Conservation (phyloP, 108 stramenopile genomes). For the Schizochytrium sp. region DNA sequence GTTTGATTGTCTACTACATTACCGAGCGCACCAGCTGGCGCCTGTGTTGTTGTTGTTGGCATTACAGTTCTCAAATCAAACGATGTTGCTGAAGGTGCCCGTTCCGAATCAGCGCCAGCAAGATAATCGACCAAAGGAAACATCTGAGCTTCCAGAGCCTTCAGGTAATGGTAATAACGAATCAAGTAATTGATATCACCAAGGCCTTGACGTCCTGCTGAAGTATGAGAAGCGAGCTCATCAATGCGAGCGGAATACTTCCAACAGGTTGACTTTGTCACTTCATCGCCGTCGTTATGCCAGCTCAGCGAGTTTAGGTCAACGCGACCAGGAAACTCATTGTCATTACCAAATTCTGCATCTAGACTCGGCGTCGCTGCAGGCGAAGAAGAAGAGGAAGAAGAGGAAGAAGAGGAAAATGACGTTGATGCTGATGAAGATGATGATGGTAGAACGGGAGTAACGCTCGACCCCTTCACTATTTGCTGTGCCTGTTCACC, state of each 20-base stretch:
- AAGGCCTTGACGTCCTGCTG: constrained; percentile 13
- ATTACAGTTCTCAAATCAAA: no score
- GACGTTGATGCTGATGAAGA: no score
- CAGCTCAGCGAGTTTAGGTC: constrained; percentile 12
- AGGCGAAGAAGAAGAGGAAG: no score
- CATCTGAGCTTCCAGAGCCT: constrained; percentile 44
- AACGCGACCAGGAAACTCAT: background rate
- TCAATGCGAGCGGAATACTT: constrained; percentile 1
- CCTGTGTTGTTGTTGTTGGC: no score
- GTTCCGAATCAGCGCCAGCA: background rate
- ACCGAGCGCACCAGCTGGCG: no score
- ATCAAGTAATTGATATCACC: constrained; percentile 8
- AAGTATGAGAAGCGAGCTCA: background rate
- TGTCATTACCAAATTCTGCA: background rate
- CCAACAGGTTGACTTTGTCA: constrained; percentile 27
- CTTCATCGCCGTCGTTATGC: background rate
- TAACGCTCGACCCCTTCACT: background rate
- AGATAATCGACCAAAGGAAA: constrained; percentile 7
- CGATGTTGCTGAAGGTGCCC: no score
- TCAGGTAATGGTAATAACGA: constrained; percentile 58
- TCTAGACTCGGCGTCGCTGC: background rate
- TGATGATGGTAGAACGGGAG: background rate
- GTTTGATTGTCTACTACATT: no score
- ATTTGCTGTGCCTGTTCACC: background rate
- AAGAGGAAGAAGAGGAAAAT: no score